These are phyloP conservation scores for Rutidosis leptorrhynchoides DNA, from an alignment of 129 eudicot genomes.

Conservation along the genomic window DNA sequence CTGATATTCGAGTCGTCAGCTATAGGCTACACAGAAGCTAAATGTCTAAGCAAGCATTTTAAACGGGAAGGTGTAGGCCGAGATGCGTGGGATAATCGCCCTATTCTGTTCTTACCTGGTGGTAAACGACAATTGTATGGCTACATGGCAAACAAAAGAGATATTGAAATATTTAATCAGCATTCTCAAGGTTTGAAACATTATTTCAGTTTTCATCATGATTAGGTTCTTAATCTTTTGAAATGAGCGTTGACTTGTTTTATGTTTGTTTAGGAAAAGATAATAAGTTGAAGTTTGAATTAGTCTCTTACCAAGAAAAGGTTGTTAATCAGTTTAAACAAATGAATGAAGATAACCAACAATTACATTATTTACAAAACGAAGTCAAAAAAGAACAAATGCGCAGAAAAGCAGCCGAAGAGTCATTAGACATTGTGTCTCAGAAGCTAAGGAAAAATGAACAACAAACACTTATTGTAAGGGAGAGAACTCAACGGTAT, in stretches of 20 bases:
- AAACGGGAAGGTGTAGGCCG: constrained; percentile 49
- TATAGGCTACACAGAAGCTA: constrained; percentile 75
- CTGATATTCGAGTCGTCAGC: constrained; percentile 73
- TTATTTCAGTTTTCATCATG: neutral
- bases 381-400: constrained; percentile 18
- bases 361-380: constrained; percentile 16
- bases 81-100: constrained; percentile 54
- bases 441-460: constrained; percentile 22
- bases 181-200: constrained; percentile 54
- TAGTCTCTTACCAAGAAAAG: constrained; percentile 24
- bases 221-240: neutral
- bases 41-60: constrained; percentile 65
- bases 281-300: constrained; percentile 22
- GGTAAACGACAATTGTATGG: constrained; percentile 75
- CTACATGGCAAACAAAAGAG: constrained; percentile 65
- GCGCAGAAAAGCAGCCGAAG: constrained; percentile 22
- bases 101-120: constrained; percentile 43
- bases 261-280: constrained; percentile 12
- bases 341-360: constrained; percentile 24
- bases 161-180: constrained; percentile 57
- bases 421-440: constrained; percentile 8
- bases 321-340: constrained; percentile 22
- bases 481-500: constrained; percentile 21
- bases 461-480: constrained; percentile 23
- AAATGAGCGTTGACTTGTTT: constrained; percentile 1